These are phyloP conservation scores for Lactarius trivialis DNA, from an alignment of 768 basidiomycete species.

Conservation along the genomic window DNA sequence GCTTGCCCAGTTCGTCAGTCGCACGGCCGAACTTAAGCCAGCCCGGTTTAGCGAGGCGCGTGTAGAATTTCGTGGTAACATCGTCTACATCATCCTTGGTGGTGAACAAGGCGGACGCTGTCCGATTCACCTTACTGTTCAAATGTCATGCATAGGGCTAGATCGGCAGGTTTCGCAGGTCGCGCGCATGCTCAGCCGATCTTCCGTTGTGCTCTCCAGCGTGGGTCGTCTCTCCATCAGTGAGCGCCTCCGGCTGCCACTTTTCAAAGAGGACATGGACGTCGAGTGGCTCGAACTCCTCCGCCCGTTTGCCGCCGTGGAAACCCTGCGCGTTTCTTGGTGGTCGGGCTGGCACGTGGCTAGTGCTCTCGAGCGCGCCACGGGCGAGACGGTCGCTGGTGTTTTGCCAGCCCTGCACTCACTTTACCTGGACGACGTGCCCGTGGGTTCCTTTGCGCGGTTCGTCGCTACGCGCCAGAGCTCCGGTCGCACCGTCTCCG, in stretches of 20 bases:
- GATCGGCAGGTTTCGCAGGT: slow-evolving; percentile 2
- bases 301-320: background rate
- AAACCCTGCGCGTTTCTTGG: background rate
- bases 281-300: background rate
- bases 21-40: background rate
- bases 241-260: background rate
- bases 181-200: background rate
- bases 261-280: background rate
- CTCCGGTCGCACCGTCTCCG: background rate
- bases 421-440: background rate
- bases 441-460: background rate
- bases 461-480: background rate
- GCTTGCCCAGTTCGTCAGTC: background rate
- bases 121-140: background rate
- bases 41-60: background rate
- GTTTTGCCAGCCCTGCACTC: background rate
- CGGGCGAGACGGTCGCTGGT: background rate
- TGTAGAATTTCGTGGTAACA: background rate
- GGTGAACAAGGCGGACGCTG: background rate
- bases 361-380: background rate
- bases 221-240: background rate
- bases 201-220: background rate
- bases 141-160: background rate
- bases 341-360: background rate
- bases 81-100: background rate